phyloP scores from a whole-genome alignment of 2,329 filamentous ascomycete genomes.

The Dactylellina leptospora region DNA sequence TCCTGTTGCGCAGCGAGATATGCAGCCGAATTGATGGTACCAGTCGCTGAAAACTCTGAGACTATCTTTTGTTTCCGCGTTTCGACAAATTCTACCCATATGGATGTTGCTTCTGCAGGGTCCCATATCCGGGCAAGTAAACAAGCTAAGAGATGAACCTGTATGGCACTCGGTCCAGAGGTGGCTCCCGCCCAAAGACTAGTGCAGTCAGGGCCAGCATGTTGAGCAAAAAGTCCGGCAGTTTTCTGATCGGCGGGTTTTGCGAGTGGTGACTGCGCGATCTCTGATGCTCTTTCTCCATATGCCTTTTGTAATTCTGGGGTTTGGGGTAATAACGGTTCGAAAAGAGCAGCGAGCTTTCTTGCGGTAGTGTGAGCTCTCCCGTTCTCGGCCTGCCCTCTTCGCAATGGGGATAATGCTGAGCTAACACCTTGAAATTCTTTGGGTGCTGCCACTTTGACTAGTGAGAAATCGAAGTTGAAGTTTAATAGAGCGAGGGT shows the following conservation, averaged over 20 bases:
- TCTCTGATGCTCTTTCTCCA: conserved; percentile 52
- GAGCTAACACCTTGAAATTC: conserved; percentile 43
- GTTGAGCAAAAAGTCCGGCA: conserved; percentile 39
- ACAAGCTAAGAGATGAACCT: conserved; percentile 59
- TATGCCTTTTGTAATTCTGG: conserved; percentile 39
- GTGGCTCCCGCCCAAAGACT: conserved; percentile 59
- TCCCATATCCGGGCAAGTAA: conserved; percentile 60
- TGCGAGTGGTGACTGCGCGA: conserved; percentile 35
- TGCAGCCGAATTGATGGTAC: neutral
- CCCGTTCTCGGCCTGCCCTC: conserved; percentile 35
- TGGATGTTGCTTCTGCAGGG: conserved; percentile 57
- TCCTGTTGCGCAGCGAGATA: conserved; percentile 53
- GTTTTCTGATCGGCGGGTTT: conserved; percentile 6
- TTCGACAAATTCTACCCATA: conserved; percentile 60
- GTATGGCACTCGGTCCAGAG: conserved; percentile 56
- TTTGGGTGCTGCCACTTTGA: conserved; percentile 31
- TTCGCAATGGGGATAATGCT: conserved; percentile 11
- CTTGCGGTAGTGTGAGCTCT: conserved; percentile 27
- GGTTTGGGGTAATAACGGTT: conserved; percentile 26
- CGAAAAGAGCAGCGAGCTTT: conserved; percentile 41
- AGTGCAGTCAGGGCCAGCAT: conserved; percentile 57
- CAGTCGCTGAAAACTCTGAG: neutral
- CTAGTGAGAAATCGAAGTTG: conserved; percentile 47
- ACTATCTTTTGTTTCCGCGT: conserved; percentile 37
- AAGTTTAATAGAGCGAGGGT: conserved; percentile 34